Evolutionary conservation across 2,329 filamentous ascomycete genomes (phyloP).

Genomic region (Xylaria sp.): DNA sequence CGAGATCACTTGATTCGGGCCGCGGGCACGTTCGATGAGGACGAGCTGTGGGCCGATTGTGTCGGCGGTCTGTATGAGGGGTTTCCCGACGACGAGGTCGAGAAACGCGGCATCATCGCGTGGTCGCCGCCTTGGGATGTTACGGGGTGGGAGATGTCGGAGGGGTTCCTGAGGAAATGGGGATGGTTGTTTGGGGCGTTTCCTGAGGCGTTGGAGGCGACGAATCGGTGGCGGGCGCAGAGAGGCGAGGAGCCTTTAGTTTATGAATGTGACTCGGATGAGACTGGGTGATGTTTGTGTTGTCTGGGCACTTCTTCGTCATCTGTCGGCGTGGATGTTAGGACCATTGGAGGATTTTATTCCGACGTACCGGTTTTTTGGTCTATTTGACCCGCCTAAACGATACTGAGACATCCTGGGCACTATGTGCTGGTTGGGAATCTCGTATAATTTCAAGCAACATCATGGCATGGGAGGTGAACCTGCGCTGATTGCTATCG

Average conservation of each 20-base stretch:
- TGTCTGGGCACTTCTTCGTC: neutral
- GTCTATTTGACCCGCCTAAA: too few relatives aligned
- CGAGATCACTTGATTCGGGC: conserved; percentile 55
- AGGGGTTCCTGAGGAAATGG: conserved; percentile 55
- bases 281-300: conserved; percentile 24
- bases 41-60: conserved; percentile 57
- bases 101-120: conserved; percentile 54
- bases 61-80: conserved; percentile 58
- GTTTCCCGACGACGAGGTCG: conserved; percentile 56
- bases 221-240: conserved; percentile 51
- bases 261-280: conserved; percentile 36
- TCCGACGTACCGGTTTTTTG: too few relatives aligned
- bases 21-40: conserved; percentile 54
- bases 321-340: neutral
- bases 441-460: too few relatives aligned
- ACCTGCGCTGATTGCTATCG: too few relatives aligned
- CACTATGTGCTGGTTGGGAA: too few relatives aligned
- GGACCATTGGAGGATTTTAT: too few relatives aligned
- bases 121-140: conserved; percentile 57
- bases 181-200: conserved; percentile 48
- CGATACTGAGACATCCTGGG: too few relatives aligned
- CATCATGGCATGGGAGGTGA: too few relatives aligned
- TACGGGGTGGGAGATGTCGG: conserved; percentile 55
- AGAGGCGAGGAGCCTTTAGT: conserved; percentile 50
- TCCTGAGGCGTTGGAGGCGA: conserved; percentile 48